These are phyloP conservation scores for Trichosporon sp. DNA, from an alignment of 1,284 basidiomycete genomes.

Conservation along the genomic window DNA sequence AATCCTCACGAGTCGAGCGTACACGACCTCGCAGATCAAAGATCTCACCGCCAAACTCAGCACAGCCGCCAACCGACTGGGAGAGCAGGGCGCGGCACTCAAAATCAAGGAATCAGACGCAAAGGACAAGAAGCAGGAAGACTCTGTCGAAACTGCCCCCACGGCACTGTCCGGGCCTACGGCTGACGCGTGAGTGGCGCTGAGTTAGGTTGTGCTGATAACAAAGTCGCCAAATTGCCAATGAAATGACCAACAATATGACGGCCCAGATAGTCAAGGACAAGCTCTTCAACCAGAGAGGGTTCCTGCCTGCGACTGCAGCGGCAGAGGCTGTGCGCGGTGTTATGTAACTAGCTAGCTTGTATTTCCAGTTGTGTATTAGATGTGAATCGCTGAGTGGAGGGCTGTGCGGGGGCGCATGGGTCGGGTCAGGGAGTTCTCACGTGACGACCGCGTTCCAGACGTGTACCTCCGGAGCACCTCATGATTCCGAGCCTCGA, in stretches of 20 bases:
- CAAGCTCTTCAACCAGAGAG: constrained; percentile 50
- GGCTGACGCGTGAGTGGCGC: constrained; percentile 70
- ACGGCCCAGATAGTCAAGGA: constrained; percentile 88
- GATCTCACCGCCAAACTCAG: constrained; percentile 84
- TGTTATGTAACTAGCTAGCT: not conserved
- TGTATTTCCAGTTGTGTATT: constrained; percentile 13
- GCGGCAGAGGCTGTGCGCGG: constrained; percentile 2
- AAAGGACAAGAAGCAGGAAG: constrained; percentile 47
- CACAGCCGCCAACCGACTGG: constrained; percentile 38
- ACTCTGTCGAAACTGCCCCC: constrained; percentile 48
- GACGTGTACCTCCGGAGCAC: constrained; percentile 15
- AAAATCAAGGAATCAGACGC: constrained; percentile 51
- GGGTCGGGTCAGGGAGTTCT: not conserved
- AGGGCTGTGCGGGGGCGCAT: not conserved
- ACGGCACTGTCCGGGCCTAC: constrained; percentile 73
- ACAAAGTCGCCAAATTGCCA: constrained; percentile 64
- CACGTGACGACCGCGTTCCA: constrained; percentile 19
- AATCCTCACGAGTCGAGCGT: constrained; percentile 89
- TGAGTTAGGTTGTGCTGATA: not conserved
- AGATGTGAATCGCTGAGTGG: not conserved
- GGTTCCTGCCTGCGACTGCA: not conserved
- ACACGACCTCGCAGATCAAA: constrained; percentile 81
- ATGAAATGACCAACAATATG: constrained; percentile 87
- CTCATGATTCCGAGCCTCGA: constrained; percentile 14
- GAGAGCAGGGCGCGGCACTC: constrained; percentile 31